Conservation (phyloP, 257 asterid genomes). For the Rauvolfia tetraphylla region DNA sequence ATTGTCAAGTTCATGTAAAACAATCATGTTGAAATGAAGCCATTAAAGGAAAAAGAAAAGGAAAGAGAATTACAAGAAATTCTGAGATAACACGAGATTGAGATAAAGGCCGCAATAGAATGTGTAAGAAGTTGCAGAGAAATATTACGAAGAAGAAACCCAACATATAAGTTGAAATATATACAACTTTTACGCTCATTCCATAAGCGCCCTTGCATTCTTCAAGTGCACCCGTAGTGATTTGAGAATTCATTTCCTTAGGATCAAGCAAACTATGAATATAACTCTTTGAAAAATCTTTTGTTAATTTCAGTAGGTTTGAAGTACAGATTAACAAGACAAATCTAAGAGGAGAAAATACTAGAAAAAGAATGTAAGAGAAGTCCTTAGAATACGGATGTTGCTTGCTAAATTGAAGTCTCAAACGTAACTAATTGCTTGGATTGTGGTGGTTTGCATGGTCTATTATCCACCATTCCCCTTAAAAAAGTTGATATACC, state of each 20-base stretch:
- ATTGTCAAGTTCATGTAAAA: too few species aligned
- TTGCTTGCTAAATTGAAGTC: neutral
- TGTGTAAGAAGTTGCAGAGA: conserved; percentile 72
- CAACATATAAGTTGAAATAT: conserved; percentile 69
- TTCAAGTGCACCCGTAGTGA: neutral
- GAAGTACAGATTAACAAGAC: neutral
- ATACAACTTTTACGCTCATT: conserved; percentile 46
- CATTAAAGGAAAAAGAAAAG: neutral
- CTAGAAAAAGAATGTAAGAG: neutral
- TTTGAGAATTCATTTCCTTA: neutral
- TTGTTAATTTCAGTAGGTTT: neutral
- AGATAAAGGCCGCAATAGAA: conserved; percentile 57
- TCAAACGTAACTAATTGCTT: neutral
- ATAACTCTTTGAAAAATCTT: too few species aligned
- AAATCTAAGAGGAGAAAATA: neutral
- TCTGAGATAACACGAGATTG: conserved; percentile 83
- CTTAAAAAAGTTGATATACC: neutral
- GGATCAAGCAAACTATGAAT: neutral
- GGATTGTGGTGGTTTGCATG: conserved; percentile 3
- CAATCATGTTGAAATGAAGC: too few species aligned
- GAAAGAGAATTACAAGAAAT: conserved; percentile 48
- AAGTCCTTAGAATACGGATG: neutral
- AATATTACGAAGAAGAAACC: conserved; percentile 77
- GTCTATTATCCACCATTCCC: neutral
- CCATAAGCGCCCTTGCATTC: conserved; percentile 38